phyloP scores from a whole-genome alignment of 2,329 filamentous ascomycete species.

The Fusarium sp. region DNA sequence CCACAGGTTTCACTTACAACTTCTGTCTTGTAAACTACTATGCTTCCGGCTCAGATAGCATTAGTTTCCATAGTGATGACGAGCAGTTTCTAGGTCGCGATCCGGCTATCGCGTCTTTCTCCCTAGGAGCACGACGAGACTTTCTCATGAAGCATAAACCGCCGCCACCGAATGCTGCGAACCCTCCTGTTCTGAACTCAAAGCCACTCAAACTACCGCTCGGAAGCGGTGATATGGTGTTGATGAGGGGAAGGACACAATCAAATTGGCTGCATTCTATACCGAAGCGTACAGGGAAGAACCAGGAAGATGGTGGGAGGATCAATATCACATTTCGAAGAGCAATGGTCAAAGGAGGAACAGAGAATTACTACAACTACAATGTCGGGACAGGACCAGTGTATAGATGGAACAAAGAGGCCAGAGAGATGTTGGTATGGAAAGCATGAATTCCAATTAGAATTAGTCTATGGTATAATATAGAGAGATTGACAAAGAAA shows the following conservation, averaged over 20 bases:
- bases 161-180: constrained; percentile 52
- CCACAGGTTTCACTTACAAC: constrained; percentile 77
- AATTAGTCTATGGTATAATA: constrained; percentile 23
- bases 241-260: constrained; percentile 83
- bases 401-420: constrained; percentile 74
- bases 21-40: constrained; percentile 89
- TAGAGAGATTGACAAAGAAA: constrained; percentile 12
- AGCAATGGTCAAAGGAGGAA: constrained; percentile 78
- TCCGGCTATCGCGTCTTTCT: constrained; percentile 81
- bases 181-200: constrained; percentile 40
- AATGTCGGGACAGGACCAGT: constrained; percentile 79
- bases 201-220: constrained; percentile 66
- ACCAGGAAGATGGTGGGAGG: constrained; percentile 70
- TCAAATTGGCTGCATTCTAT: constrained; percentile 82
- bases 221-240: constrained; percentile 79
- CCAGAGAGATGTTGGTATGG: constrained; percentile 63
- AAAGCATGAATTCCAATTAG: constrained; percentile 46
- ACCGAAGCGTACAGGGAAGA: constrained; percentile 77
- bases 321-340: constrained; percentile 84
- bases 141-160: constrained; percentile 86
- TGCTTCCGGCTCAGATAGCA: constrained; percentile 80
- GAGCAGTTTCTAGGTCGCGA: constrained; percentile 78
- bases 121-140: constrained; percentile 77
- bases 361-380: constrained; percentile 87
- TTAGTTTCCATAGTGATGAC: constrained; percentile 84